Evolutionary conservation across 305 asterid genomes (phyloP), one percentile per base, ranked within the genome.

Genomic region (Solanum hybrid): DNA sequence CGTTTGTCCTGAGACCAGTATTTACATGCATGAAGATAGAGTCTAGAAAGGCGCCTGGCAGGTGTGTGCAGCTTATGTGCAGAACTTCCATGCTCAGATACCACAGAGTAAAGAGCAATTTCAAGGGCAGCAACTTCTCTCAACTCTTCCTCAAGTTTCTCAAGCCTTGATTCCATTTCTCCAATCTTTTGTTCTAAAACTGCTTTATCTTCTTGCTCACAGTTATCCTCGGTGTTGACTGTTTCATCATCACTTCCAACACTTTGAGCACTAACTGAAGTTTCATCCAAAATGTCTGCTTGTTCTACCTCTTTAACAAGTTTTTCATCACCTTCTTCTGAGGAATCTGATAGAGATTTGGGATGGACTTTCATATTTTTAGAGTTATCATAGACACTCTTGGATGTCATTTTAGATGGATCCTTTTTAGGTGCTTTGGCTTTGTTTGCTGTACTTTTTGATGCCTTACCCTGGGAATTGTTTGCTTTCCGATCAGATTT

Each of bases 61-160:
- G 99, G 98, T 88, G 98, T 94, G 91, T 97, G 99, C 93, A 95
- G 95, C 93, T 97, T 97, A 92, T 97, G 99, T 80, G 97, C 95
- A 7, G 98, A 96, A 93, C 95, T 94, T 56, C 96, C 96, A 93
- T 97, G 99, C 91, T 96, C 99, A 86, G 99, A 98, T 73, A 94
- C 96, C 87, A 97, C 97, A 89, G 98, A 95, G 91, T 97, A 97
- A 24, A 97, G 94, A 51, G 99, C 93, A 89, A 97, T 92, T 94
- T 97, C 99, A 89, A 97, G 93, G 89, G 99, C 95, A 85, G 99
- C 99, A 64, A 97, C 99, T 94, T 97, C 98, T 91, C 98, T 95
- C 82, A 97, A 94, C 93, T 96, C 99, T 85, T 94, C 94, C 89
- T 96, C 94, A 88, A 97, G 97, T 91, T 92, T 94, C 92, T 92